Evolutionary conservation across 2,329 filamentous ascomycete genomes (phyloP).

Genomic region (Dactylellina parvicollis): DNA sequence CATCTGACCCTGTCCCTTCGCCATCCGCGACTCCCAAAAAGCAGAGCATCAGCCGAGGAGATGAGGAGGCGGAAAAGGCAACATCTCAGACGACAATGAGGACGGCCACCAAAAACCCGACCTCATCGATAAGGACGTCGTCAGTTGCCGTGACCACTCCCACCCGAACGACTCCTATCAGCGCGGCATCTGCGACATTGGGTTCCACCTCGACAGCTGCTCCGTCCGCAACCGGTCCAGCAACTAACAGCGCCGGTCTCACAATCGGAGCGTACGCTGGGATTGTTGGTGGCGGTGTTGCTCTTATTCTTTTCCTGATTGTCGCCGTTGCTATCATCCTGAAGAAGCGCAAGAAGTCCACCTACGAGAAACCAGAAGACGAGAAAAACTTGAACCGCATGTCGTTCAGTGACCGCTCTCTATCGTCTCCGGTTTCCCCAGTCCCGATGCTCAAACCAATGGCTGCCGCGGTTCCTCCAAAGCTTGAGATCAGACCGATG

Average conservation of each 20-base stretch:
- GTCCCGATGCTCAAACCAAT: slow-evolving; percentile 60
- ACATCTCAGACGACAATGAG: slow-evolving; percentile 44
- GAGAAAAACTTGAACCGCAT: slow-evolving; percentile 68
- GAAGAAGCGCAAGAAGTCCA: slow-evolving; percentile 71
- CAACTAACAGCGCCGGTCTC: slow-evolving; percentile 47
- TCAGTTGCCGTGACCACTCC: slow-evolving; percentile 6
- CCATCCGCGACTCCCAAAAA: slow-evolving; percentile 15
- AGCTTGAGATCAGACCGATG: slow-evolving; percentile 63
- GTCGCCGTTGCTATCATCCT: slow-evolving; percentile 77
- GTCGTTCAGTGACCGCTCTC: slow-evolving; percentile 54
- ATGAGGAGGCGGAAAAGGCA: slow-evolving; percentile 12
- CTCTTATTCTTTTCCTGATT: slow-evolving; percentile 73
- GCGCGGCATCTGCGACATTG: slow-evolving; percentile 15
- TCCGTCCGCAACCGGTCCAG: slow-evolving; percentile 9
- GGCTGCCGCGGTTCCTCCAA: slow-evolving; percentile 61
- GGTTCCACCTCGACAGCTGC: slow-evolving; percentile 21
- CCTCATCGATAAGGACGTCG: slow-evolving; percentile 20
- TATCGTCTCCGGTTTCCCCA: slow-evolving; percentile 60
- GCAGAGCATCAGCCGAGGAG: slow-evolving; percentile 13
- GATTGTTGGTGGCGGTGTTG: slow-evolving; percentile 81
- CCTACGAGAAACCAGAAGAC: slow-evolving; percentile 67
- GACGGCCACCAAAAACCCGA: slow-evolving; percentile 25
- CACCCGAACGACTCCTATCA: slow-evolving; percentile 23
- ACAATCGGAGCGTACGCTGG: slow-evolving; percentile 68
- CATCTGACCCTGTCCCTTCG: background rate